Percentiles rank a stretch among this genome's conserved stretches.
Conservation (phyloP, 108 stramenopile species). For the Cyclotella sp. region DNA sequence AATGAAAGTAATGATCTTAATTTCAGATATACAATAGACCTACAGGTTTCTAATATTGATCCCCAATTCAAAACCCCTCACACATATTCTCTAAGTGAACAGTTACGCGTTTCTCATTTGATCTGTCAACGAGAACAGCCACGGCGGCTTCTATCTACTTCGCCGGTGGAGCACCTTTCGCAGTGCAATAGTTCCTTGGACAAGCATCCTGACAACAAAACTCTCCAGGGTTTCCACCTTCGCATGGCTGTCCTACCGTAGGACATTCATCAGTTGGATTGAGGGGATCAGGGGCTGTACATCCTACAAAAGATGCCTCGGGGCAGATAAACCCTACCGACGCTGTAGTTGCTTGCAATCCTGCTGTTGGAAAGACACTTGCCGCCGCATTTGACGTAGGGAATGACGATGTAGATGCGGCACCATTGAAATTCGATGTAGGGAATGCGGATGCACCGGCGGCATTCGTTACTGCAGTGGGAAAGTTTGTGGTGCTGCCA, state of each 20-base stretch:
- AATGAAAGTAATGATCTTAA: not conserved
- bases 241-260: constrained; percentile 36
- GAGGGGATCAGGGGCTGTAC: constrained; percentile 35
- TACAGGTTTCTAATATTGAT: not conserved
- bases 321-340: constrained; percentile 16
- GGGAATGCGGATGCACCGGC: not conserved
- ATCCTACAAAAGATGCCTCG: constrained; percentile 25
- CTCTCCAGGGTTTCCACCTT: constrained; percentile 14
- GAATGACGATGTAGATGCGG: not conserved
- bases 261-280: constrained; percentile 30
- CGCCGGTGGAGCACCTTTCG: constrained; percentile 9
- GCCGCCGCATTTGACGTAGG: not conserved
- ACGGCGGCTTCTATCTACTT: not conserved
- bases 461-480: not conserved
- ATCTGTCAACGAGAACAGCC: not conserved
- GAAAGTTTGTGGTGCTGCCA: not conserved
- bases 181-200: constrained; percentile 44
- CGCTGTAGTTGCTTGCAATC: not conserved
- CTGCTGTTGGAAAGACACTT: not conserved
- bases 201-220: constrained; percentile 39
- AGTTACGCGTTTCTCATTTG: not conserved
- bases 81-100: not conserved
- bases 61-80: not conserved
- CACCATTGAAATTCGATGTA: not conserved
- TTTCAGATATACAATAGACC: not conserved